Conservation (phyloP, 1,284 basidiomycete species). For the Dichomitus squalens region DNA sequence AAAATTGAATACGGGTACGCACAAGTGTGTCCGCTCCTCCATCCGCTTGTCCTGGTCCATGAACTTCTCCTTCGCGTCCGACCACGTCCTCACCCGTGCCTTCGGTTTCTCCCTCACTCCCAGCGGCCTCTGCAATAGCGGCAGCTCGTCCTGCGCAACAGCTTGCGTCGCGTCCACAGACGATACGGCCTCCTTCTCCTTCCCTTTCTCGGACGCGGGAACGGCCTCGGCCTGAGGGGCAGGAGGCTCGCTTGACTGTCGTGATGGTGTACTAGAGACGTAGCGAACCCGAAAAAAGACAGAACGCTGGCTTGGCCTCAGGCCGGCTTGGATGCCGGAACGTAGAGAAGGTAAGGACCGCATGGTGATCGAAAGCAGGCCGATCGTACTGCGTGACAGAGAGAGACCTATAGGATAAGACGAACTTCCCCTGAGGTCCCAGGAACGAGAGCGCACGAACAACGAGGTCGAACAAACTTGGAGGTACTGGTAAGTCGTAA, state of each 20-base stretch:
- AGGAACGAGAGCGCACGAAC: no score
- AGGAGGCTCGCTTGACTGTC: constrained; percentile 8
- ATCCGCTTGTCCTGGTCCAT: constrained; percentile 74
- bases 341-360: background rate
- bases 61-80: constrained; percentile 70
- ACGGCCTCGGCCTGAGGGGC: background rate
- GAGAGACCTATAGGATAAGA: background rate
- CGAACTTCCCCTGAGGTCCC: no score
- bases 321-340: background rate
- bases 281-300: background rate
- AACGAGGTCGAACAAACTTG: no score
- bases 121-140: constrained; percentile 70
- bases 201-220: constrained; percentile 13
- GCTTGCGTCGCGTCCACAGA: background rate
- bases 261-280: constrained; percentile 9
- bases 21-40: constrained; percentile 80
- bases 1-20: constrained; percentile 15
- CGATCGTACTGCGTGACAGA: background rate
- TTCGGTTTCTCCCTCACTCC: constrained; percentile 69
- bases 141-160: constrained; percentile 38
- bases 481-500: no score
- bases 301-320: background rate
- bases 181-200: constrained; percentile 29
- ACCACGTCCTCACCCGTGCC: constrained; percentile 58
- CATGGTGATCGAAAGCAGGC: background rate